A percentile compares a stretch with the other conserved stretches of the same genome.
phyloP scores from a whole-genome alignment of 495 filamentous ascomycete species.

The Xylaria acuta region DNA sequence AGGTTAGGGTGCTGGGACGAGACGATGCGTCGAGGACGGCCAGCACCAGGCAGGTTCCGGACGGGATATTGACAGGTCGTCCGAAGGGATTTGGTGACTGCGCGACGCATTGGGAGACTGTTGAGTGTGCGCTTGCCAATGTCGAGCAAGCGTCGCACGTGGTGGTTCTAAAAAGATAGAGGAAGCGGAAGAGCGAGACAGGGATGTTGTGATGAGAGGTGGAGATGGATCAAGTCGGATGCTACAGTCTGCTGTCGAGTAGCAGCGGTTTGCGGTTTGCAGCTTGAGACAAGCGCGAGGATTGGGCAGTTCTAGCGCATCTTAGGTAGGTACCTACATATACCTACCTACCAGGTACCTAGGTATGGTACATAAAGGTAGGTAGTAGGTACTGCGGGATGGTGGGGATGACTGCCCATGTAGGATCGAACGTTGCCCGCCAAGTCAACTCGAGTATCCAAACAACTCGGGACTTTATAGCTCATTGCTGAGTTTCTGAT shows the following conservation, averaged over 20 bases:
- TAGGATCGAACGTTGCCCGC: not conserved
- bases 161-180: conserved; percentile 22
- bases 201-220: conserved; percentile 18
- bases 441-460: not conserved
- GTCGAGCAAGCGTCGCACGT: conserved; percentile 25
- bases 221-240: conserved; percentile 2
- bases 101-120: conserved; percentile 54
- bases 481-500: not conserved
- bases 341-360: too few species aligned
- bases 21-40: conserved; percentile 41
- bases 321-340: too few species aligned
- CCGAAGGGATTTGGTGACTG: conserved; percentile 51
- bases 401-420: not conserved
- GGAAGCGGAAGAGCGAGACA: conserved; percentile 20
- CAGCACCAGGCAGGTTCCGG: conserved; percentile 47
- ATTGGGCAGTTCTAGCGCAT: not conserved
- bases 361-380: too few species aligned
- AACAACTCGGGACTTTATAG: not conserved
- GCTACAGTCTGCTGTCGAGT: not conserved
- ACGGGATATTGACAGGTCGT: conserved; percentile 51
- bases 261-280: not conserved
- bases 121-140: conserved; percentile 31
- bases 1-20: conserved; percentile 34
- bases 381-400: not conserved
- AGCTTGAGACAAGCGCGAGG: not conserved